Evolutionary conservation across 1,284 basidiomycete genomes (phyloP).

Genomic region (Austroboletus novae-zelandiae): DNA sequence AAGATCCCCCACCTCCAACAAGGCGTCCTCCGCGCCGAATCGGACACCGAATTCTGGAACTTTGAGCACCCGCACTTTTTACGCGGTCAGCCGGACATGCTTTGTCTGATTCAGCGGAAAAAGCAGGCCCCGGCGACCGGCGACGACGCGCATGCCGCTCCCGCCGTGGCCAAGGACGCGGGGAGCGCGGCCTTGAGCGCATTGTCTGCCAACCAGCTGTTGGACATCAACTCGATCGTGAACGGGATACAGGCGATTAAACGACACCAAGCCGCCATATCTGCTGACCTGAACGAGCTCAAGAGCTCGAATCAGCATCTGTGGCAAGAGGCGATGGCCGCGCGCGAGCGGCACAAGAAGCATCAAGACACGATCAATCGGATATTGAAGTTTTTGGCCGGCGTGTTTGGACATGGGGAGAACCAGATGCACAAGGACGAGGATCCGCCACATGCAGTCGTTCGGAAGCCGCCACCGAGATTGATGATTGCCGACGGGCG

Average conservation of each 20-base stretch:
- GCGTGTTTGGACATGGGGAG: slow-evolving; percentile 76
- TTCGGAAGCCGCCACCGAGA: slow-evolving; percentile 47
- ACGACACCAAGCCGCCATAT: slow-evolving; percentile 88
- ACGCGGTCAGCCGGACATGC: slow-evolving; percentile 85
- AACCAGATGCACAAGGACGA: slow-evolving; percentile 44
- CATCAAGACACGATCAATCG: slow-evolving; percentile 98
- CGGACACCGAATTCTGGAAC: slow-evolving; percentile 89
- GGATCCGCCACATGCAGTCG: slow-evolving; percentile 42
- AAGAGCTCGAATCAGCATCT: slow-evolving; percentile 86
- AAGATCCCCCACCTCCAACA: slow-evolving; percentile 96
- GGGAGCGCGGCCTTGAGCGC: slow-evolving; percentile 15
- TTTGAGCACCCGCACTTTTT: slow-evolving; percentile 91
- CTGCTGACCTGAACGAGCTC: slow-evolving; percentile 83
- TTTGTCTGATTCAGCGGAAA: slow-evolving; percentile 87
- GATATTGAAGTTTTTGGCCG: slow-evolving; percentile 91
- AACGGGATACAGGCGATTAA: slow-evolving; percentile 88
- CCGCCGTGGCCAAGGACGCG: slow-evolving; percentile 14
- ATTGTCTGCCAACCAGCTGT: slow-evolving; percentile 46
- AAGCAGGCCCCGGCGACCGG: slow-evolving; percentile 46
- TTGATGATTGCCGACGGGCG: slow-evolving; percentile 66
- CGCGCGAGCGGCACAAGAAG: slow-evolving; percentile 79
- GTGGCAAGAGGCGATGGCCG: slow-evolving; percentile 89
- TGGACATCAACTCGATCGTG: slow-evolving; percentile 77
- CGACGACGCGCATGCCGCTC: slow-evolving; percentile 21
- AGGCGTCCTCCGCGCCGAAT: slow-evolving; percentile 82